Base-by-base conservation (phyloP, 2,329 filamentous ascomycete species). In the Cladosporium sp. region DNA sequence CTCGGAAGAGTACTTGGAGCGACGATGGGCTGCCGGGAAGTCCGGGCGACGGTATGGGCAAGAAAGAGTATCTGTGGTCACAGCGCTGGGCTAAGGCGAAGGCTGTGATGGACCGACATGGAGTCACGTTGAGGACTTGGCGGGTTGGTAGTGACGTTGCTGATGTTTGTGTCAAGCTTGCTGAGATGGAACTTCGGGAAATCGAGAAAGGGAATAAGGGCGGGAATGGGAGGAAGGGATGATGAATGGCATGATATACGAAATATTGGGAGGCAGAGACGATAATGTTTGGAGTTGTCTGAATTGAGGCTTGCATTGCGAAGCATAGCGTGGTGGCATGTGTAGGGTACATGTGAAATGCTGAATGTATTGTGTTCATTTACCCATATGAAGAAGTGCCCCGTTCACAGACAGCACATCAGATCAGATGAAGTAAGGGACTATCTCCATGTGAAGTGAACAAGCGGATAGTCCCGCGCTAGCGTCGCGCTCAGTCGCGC, bases 61-160 rank as follows among this genome's bases (percentile, higher is more conserved):
- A 86, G 70, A 85, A 88, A 57, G 73, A 89, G 50, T 84, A 85
- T 53, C 63, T 89, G 42, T 93, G 88, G 88, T 75, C 77, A 54
- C 78, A 83, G 50, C 73, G 88, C 36, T 80, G 88, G 71, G 78
- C 77, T 37, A 73, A 80, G 39, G 87, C 88, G 3, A 82, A 86
- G 56, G 72, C 74, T 37, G 72, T 82, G 24, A 73, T 92, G 8
- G 79, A 80, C n/a, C 71, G 74, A 4, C 73, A 83, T 34, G 85
- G 85, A 3, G 85, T 93, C 1, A 71, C 78, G 56, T 64, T 93
- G 30, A 81, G 86, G 56, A 88, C 80, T 17, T 93, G 88, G 88
- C 76, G 85, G 37, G 79, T 78, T 9, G 88, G 88, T 0, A 73
- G 76, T 22, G 88, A 93, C 70, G 85, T 88, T 7, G 74, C 81